Evolutionary conservation across 768 basidiomycete species (phyloP), one percentile per base, ranked within the genome.

Genomic region (Tubosaeta brunneosetosa): DNA sequence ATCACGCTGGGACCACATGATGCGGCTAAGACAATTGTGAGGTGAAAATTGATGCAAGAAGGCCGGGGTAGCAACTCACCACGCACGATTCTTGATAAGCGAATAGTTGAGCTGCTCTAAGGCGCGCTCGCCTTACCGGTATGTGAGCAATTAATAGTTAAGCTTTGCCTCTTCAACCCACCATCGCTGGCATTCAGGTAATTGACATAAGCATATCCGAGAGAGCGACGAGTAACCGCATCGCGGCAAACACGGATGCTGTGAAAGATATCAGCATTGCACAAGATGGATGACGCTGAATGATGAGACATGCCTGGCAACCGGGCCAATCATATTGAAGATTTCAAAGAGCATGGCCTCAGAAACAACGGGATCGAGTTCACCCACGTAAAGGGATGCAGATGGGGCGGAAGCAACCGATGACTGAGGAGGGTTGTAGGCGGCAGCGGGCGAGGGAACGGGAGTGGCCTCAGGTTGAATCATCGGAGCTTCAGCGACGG

Each of bases 1-100:
- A 77, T 98, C 97, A 71, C 97, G 91, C 82, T 98, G 97, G 66
- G 94, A 97, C 95, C 97, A 98, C 97, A 99, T 99, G 81, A 99
- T 99, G 65, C 97, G 92, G 79, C 90, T 92, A 60, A 52, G 34
- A 26, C 6, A 26, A 47, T 38, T 44, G 47, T 54, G 49, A 55
- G 47, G 25, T 50, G n/a, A 6, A 40, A 42, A 6, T 26, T 9
- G 3, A 34, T 19, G 16, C 6, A 31, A 51, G 16, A n/a, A 48
- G 49, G 22, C 25, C 14, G 5, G 3, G 22, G 0, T 32, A 5
- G 25, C n/a, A 41, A 71, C 78, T 60, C 65, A 91, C 91, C 97
- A 99, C 58, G 97, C 88, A 65, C 93, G 89, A 73, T 88, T 88
- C 81, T 98, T 98, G 78, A 99, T 98, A 69, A 94, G 76, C 61